phyloP scores from a whole-genome alignment of 257 asterid genomes.

The Fraxinus americana region DNA sequence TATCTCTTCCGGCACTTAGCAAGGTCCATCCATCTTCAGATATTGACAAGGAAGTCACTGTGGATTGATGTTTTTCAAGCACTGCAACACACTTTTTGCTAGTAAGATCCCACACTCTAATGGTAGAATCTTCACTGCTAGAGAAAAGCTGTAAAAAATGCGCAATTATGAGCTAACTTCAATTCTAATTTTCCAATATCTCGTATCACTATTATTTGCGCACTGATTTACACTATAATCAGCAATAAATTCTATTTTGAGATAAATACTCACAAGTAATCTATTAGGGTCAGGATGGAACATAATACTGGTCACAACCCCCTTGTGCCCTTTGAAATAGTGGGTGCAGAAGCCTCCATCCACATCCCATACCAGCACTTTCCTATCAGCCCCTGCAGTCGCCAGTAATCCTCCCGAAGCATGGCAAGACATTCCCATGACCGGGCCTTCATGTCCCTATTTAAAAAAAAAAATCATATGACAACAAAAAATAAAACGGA shows the following conservation, averaged over 20 bases:
- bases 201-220: neutral
- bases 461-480: neutral
- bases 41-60: conserved; percentile 83
- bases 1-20: conserved; percentile 92
- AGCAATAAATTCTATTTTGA: neutral
- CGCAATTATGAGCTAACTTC: conserved; percentile 17
- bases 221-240: conserved; percentile 1
- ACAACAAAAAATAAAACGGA: neutral
- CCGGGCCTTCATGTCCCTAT: conserved; percentile 97
- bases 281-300: conserved; percentile 84
- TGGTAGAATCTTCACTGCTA: conserved; percentile 77
- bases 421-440: conserved; percentile 90
- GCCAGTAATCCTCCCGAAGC: conserved; percentile 96
- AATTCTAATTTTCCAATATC: conserved; percentile 9
- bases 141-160: conserved; percentile 69
- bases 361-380: conserved; percentile 95
- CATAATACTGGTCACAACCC: conserved; percentile 76
- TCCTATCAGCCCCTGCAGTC: conserved; percentile 95
- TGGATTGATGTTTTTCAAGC: conserved; percentile 83
- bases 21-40: conserved; percentile 92
- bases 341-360: conserved; percentile 97
- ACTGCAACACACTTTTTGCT: conserved; percentile 72
- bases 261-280: conserved; percentile 61
- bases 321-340: conserved; percentile 94
- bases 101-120: conserved; percentile 79